phyloP scores from a whole-genome alignment of 75 land plant genomes.

The Larix kaempferi region DNA sequence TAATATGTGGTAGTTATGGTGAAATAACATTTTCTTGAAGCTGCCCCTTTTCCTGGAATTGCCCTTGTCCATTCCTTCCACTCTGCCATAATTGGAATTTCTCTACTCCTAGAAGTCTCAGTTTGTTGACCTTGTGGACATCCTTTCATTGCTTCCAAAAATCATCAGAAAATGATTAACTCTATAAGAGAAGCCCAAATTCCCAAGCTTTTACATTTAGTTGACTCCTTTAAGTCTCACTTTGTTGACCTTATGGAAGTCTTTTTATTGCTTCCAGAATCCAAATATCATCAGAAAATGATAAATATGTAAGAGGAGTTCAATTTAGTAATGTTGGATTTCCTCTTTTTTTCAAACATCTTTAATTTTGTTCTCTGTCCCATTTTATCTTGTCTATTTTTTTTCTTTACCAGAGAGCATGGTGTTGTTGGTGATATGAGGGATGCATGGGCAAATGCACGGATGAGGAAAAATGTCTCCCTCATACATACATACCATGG shows the following conservation, averaged over 20 bases:
- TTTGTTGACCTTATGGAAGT: background rate
- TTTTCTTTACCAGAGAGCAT: conserved; percentile 55
- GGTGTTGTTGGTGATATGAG: conserved; percentile 88
- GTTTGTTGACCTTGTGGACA: background rate
- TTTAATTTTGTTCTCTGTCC: background rate
- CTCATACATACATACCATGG: conserved; percentile 91
- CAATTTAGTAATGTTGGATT: background rate
- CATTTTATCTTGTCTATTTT: background rate
- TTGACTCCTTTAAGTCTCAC: background rate
- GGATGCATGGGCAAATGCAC: conserved; percentile 78
- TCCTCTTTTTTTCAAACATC: background rate
- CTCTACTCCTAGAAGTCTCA: background rate
- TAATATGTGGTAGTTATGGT: background rate
- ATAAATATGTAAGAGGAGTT: background rate
- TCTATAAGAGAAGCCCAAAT: background rate
- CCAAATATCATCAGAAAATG: background rate
- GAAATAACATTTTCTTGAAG: background rate
- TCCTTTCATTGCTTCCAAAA: background rate
- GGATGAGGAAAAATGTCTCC: conserved; percentile 63
- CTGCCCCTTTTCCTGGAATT: background rate
- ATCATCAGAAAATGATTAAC: background rate
- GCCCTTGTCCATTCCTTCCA: background rate
- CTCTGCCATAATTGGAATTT: background rate
- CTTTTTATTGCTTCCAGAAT: background rate
- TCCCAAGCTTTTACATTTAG: background rate